Percentiles rank a stretch among this genome's conserved stretches.
Conservation (phyloP, 257 asterid species). For the Nicotiana knightiana region DNA sequence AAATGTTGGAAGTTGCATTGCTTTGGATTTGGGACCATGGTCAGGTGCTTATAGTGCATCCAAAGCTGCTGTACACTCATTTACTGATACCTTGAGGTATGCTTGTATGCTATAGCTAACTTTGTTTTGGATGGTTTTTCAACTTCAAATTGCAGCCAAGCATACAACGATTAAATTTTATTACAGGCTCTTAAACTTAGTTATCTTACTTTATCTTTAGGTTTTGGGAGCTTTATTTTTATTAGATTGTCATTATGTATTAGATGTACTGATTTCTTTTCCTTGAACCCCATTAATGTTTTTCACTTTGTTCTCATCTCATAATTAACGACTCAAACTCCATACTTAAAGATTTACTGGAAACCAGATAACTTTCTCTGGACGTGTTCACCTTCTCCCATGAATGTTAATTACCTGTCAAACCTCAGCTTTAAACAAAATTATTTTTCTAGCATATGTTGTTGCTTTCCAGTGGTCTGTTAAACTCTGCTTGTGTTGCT, state of each 20-base stretch:
- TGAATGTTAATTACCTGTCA: too few species aligned
- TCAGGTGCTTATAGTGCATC: conserved; percentile 77
- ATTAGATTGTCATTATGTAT: neutral
- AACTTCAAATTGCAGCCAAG: neutral
- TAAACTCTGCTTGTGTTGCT: neutral
- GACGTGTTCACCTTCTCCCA: neutral
- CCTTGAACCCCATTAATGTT: neutral
- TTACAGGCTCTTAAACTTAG: neutral
- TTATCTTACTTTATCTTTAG: neutral
- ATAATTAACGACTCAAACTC: neutral
- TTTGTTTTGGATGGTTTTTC: neutral
- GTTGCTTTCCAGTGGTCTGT: neutral
- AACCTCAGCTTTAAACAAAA: too few species aligned
- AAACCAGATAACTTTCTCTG: neutral
- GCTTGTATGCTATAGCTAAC: neutral
- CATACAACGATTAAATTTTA: neutral
- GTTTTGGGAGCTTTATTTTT: neutral
- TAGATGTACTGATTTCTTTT: neutral
- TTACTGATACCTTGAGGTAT: conserved; percentile 74
- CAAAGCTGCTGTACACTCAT: conserved; percentile 83
- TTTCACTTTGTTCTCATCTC: neutral
- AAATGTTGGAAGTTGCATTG: conserved; percentile 84
- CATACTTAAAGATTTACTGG: neutral
- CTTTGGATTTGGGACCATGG: conserved; percentile 75
- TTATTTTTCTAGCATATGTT: neutral